Base-by-base conservation (phyloP, 2,329 filamentous ascomycete genomes). In the Curvularia sp. region DNA sequence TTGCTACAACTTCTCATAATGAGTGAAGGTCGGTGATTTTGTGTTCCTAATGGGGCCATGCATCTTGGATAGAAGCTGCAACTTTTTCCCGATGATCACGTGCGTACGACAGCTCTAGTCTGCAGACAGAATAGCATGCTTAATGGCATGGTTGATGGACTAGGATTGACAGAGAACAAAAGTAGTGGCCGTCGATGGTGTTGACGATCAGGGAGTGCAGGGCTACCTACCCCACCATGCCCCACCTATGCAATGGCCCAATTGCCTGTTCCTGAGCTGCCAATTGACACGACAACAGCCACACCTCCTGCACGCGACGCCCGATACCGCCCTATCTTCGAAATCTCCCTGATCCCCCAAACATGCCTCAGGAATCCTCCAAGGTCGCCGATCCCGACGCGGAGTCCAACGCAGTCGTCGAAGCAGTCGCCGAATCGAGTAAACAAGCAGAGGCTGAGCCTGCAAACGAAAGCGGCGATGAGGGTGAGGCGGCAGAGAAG, bases 311-410 rank as follows among this genome's bases (percentile, higher is more conserved):
- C 80, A 53, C 63, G 49, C 19, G 63, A 68, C 25, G 49, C 23
- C 53, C 19, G 8, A 13, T 79, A 51, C 75, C n/a, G 18, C 47
- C 34, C 32, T 21, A 27, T 43, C 13, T 25, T 27, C 23, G 9
- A 23, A 51, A 39, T 15, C 30, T 46, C 47, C 27, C 34, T 23
- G 7, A 19, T n/a, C 28, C 50, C 15, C 53, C 45, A 43, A 59
- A 39, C 28, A 77, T 77, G 74, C 73, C 74, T 25, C 74, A 76
- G 42, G 68, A 89, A 74, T 84, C 88, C 73, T 89, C 87, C 43
- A 90, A 89, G 70, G 80, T 83, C 55, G 80, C 83, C 60, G 86
- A 88, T 60, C 79, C 81, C 63, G 74, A 79, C 58, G 76, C 78
- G 64, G 81, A 81, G 68, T 80, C 83, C 65, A 79, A 83, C 65